Evolutionary conservation across 257 asterid species (phyloP).

Genomic region (Marsdenia floribunda): DNA sequence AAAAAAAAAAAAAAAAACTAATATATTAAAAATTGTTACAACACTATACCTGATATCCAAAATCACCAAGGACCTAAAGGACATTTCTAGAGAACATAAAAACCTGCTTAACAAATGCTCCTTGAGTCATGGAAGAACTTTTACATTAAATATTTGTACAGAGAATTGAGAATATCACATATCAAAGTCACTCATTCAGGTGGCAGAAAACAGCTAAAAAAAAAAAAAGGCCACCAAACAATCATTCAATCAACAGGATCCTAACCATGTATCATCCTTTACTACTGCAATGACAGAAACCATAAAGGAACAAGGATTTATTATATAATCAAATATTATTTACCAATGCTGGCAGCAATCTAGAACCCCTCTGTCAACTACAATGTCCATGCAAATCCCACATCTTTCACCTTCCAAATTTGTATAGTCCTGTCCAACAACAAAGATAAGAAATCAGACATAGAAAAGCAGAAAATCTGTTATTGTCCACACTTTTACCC

Average conservation of each 20-base stretch:
- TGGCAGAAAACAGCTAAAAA: background rate
- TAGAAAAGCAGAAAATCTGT: background rate
- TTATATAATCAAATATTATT: slow-evolving; percentile 19
- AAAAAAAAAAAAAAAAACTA: background rate
- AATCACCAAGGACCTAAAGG: background rate
- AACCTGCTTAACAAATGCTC: background rate
- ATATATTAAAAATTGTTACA: background rate
- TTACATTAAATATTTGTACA: background rate
- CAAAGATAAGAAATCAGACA: background rate
- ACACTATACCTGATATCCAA: background rate
- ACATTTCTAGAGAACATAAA: background rate
- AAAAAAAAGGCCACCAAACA: background rate
- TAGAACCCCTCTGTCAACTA: slow-evolving; percentile 88
- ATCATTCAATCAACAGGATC: background rate
- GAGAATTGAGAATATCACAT: background rate
- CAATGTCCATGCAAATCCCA: slow-evolving; percentile 91
- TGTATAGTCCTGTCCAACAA: slow-evolving; percentile 53
- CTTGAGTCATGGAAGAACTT: background rate
- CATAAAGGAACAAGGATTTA: background rate
- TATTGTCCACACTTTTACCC: too few relatives aligned
- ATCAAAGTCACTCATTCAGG: background rate
- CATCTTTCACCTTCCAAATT: slow-evolving; percentile 82
- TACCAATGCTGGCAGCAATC: slow-evolving; percentile 99
- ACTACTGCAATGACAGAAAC: background rate
- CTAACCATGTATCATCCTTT: background rate